Conservation (phyloP, 164 flowering plant genomes). For the Dillenia turbinata region DNA sequence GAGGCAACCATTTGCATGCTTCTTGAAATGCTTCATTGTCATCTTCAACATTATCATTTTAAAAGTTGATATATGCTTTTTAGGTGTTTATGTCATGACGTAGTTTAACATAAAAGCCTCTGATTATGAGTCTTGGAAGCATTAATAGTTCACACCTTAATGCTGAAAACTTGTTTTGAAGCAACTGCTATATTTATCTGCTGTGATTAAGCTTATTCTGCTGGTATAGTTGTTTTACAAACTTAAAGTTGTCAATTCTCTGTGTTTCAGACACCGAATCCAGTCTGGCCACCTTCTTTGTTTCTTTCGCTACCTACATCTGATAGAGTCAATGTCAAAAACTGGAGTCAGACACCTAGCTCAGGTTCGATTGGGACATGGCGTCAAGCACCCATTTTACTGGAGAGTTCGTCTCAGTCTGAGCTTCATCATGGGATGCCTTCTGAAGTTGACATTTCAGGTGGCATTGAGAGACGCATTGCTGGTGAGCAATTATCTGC, state of each 20-base stretch:
- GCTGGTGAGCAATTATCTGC: constrained; percentile 28
- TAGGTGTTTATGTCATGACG: no score
- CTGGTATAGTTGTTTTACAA: not conserved
- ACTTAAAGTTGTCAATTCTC: not conserved
- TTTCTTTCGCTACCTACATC: constrained; percentile 23
- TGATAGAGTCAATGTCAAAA: constrained; percentile 51
- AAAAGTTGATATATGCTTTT: no score
- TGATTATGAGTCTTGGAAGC: no score
- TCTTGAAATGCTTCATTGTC: no score
- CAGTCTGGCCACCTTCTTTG: constrained; percentile 53
- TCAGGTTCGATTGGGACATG: constrained; percentile 60
- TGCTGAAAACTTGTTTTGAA: no score
- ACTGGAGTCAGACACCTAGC: constrained; percentile 53
- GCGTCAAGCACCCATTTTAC: constrained; percentile 54
- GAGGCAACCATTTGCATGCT: no score
- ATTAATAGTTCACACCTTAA: no score
- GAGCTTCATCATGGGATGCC: constrained; percentile 40
- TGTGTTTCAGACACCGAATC: constrained; percentile 49
- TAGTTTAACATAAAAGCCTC: no score
- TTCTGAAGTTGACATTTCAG: constrained; percentile 40
- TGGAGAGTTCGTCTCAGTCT: constrained; percentile 39
- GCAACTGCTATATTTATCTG: no score
- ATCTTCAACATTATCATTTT: no score
- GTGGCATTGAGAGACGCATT: constrained; percentile 26
- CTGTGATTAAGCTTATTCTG: no score